Evolutionary conservation across 176 grass and related monocot genomes (phyloP), one percentile per base, ranked within the genome.

Genomic region (Aegilops longissima): DNA sequence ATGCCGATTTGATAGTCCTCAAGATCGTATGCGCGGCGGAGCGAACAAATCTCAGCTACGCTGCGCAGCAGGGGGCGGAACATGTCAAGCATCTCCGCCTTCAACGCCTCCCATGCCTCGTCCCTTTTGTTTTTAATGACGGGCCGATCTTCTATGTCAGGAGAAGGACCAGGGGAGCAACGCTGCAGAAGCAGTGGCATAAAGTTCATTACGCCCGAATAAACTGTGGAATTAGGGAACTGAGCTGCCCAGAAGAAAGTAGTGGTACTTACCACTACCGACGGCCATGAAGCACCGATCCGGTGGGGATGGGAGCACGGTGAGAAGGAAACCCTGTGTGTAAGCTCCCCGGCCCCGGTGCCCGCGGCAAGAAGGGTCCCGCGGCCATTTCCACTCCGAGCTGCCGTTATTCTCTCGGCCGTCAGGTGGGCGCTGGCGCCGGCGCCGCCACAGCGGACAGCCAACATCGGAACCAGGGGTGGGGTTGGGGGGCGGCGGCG

Each of bases 1-100:
- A 75, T 75, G 72, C 72, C 72, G 24, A 75, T 18, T 27, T 75
- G 72, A 42, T 75, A 75, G 24, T 75, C 72, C 72, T 75, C 72
- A 6, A 75, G 13, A 11, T 75, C 72, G 13, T 75, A 75, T 3
- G 72, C 42, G 3, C 72, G n/a, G 12, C 42, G 72, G 72, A 75
- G 42, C 12, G 24, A 29, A 17, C 12, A 51, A 47, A 75, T 75
- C 42, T 75, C 44, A 29, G 42, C 44, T 51, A 75, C 39, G 72
- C 49, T 75, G n/a, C 72, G 72, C 23, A 75, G 24, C 72, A 75
- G 44, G 13, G 72, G 72, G 23, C 24, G 72, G 40, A 75, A 51
- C 42, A 75, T 75, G 24, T 9, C 42, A 40, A 40, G 42, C 12
- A 75, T 29, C 23, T 24, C 72, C 14, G 12, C 72, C 72, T 75